Base-by-base conservation (phyloP, 164 flowering plant species). In the Chimonanthus salicifolius region DNA sequence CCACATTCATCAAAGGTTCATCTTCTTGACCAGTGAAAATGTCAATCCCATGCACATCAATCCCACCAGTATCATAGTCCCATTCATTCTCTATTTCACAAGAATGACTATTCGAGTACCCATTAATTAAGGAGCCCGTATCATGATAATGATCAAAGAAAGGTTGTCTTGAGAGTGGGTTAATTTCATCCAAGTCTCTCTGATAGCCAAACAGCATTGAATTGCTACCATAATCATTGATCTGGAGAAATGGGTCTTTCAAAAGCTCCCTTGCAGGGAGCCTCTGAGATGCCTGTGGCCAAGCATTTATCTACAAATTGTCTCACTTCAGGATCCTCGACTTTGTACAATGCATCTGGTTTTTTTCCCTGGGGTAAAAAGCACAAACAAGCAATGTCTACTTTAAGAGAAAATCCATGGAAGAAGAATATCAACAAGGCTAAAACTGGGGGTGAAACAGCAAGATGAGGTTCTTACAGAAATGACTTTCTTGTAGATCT, bases 401-500 rank as follows among this genome's bases (percentile, higher is more conserved):
- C 48, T 44, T 51, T 10, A 46, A 47, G 11, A 15, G 45, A 49
- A 21, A 49, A 4, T 11, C 4, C 3, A 13, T 7, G 58, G 21
- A 1, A 13, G 49, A 43, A 51, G 9, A 6, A 18, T 18, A 21
- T 10, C n/a, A n/a, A 47, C 9, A 33, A 9, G 13, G 21, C 49
- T 44, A 15, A 69, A 69, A 70, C 16, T 21, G 20, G n/a, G 43
- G 51, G 44, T 48, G 8, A 47, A 20, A 8, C 4, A 18, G 44
- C 20, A 65, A 11, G 58, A 50, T 65, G 50, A 6, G 74, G 80
- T 75, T 73, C 94, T 74, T 89, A 95, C 99, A 69, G 97, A 88
- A 54, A 85, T 83, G 64, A 95, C 99, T 95, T 93, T 95, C 87
- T 90, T 95, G 85, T 95, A 95, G 47, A 95, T 95, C 77, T 93